A percentile compares a stretch with the other conserved stretches of the same genome.
These are phyloP conservation scores for Candida vaughaniae DNA, from an alignment of 805 yeast genomes.

Conservation along the genomic window DNA sequence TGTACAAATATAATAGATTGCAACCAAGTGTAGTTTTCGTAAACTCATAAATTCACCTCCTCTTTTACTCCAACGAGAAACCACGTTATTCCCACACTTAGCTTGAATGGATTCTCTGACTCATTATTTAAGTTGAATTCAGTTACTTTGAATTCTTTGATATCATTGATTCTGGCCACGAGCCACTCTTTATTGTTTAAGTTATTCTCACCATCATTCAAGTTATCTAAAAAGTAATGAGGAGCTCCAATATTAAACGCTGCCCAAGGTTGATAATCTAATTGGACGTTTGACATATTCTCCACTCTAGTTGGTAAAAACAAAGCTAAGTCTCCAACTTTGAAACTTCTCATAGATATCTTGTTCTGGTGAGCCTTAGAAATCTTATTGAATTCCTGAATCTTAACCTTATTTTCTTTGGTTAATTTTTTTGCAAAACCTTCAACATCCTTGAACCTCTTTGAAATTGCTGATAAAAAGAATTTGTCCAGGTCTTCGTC, in stretches of 20 bases:
- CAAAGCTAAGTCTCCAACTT: constrained; percentile 72
- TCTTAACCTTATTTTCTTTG: constrained; percentile 59
- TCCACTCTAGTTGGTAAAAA: constrained; percentile 76
- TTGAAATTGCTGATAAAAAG: constrained; percentile 49
- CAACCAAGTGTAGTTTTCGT: no score
- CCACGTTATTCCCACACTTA: constrained; percentile 66
- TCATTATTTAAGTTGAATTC: constrained; percentile 35
- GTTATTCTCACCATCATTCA: constrained; percentile 26
- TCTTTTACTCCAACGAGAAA: constrained; percentile 53
- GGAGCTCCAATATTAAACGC: constrained; percentile 90
- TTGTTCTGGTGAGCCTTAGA: constrained; percentile 42
- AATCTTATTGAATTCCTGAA: constrained; percentile 44
- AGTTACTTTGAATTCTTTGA: constrained; percentile 54
- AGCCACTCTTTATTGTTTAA: constrained; percentile 68
- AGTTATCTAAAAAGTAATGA: constrained; percentile 63
- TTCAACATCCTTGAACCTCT: constrained; percentile 87
- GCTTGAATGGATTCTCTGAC: constrained; percentile 60
- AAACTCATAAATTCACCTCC: neutral
- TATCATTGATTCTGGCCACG: constrained; percentile 63
- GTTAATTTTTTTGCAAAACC: constrained; percentile 81
- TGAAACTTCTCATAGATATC: constrained; percentile 67
- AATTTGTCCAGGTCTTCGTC: constrained; percentile 23
- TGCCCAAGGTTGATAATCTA: constrained; percentile 71
- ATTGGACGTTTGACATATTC: constrained; percentile 15
- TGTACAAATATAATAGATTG: no score